A percentile compares a stretch with the other conserved stretches of the same genome.
phyloP scores from a whole-genome alignment of 768 basidiomycete genomes.

The Auricularia sp. region DNA sequence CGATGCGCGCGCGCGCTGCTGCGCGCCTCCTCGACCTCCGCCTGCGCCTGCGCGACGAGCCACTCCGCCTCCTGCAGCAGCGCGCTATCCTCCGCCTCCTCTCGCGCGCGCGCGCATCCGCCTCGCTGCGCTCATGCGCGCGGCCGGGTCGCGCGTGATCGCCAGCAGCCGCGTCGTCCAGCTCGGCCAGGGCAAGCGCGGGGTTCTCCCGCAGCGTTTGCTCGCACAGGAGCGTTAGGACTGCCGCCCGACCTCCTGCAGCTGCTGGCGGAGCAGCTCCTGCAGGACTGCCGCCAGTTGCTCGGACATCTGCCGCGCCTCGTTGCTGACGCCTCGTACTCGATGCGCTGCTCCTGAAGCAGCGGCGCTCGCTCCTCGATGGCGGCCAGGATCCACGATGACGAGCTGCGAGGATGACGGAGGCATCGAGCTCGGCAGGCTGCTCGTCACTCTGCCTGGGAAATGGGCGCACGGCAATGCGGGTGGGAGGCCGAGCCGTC shows the following conservation, averaged over 20 bases:
- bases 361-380: conserved; percentile 93
- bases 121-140: conserved; percentile 75
- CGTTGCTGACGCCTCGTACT: conserved; percentile 75
- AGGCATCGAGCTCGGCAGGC: too few species aligned
- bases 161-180: conserved; percentile 61
- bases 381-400: conserved; percentile 72
- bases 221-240: conserved; percentile 69
- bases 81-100: conserved; percentile 57
- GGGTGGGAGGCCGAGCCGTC: too few species aligned
- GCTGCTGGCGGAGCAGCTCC: conserved; percentile 59
- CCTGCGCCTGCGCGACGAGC: conserved; percentile 67
- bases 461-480: too few species aligned
- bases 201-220: conserved; percentile 77
- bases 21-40: conserved; percentile 73
- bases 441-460: too few species aligned
- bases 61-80: conserved; percentile 75
- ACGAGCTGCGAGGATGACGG: too few species aligned
- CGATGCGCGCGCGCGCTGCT: conserved; percentile 56
- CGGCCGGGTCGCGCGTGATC: conserved; percentile 72
- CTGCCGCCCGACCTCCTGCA: conserved; percentile 76
- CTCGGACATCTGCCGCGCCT: conserved; percentile 68
- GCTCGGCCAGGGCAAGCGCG: conserved; percentile 61
- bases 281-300: conserved; percentile 71
- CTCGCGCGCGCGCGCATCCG: conserved; percentile 57
- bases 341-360: conserved; percentile 77